Conservation (phyloP, 352 stramenopile species). For the Globisporangium irregulare region DNA sequence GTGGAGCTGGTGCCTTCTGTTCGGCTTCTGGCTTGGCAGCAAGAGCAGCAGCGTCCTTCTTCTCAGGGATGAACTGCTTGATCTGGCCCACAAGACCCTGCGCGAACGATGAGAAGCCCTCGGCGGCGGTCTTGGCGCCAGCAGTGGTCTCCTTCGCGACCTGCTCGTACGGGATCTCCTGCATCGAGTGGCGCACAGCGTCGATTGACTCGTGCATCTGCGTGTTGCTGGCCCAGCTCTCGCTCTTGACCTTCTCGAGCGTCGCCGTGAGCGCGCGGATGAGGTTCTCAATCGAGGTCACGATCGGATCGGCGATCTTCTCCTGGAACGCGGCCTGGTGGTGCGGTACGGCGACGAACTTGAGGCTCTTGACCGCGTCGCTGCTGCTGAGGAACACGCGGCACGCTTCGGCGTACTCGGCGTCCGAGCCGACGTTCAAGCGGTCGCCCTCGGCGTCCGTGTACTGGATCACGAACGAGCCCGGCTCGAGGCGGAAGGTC, state of each 20-base stretch:
- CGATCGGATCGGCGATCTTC: conserved; percentile 50
- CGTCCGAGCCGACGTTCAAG: conserved; percentile 63
- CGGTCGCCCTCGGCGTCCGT: conserved; percentile 57
- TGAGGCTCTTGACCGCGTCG: conserved; percentile 53
- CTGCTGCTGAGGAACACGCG: conserved; percentile 41
- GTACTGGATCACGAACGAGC: conserved; percentile 70
- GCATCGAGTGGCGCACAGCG: conserved; percentile 37
- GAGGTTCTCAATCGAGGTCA: conserved; percentile 56
- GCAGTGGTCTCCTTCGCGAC: conserved; percentile 36
- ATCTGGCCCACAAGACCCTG: conserved; percentile 63
- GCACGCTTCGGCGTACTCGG: conserved; percentile 58
- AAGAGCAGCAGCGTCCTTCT: conserved; percentile 27
- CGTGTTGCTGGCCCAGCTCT: conserved; percentile 20
- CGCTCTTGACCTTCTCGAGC: conserved; percentile 54
- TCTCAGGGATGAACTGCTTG: conserved; percentile 58
- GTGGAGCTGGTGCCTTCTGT: conserved; percentile 14
- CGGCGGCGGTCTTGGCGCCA: conserved; percentile 39
- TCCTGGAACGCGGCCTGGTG: conserved; percentile 43
- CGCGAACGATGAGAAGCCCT: conserved; percentile 62
- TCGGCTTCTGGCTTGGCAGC: conserved; percentile 17
- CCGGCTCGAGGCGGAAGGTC: conserved; percentile 50
- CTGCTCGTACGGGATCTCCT: conserved; percentile 42
- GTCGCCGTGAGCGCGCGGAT: conserved; percentile 45
- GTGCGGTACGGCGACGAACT: conserved; percentile 54
- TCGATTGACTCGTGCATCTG: conserved; percentile 22